Evolutionary conservation across 306 rosid species (phyloP).

Genomic region (Lupinus albus): DNA sequence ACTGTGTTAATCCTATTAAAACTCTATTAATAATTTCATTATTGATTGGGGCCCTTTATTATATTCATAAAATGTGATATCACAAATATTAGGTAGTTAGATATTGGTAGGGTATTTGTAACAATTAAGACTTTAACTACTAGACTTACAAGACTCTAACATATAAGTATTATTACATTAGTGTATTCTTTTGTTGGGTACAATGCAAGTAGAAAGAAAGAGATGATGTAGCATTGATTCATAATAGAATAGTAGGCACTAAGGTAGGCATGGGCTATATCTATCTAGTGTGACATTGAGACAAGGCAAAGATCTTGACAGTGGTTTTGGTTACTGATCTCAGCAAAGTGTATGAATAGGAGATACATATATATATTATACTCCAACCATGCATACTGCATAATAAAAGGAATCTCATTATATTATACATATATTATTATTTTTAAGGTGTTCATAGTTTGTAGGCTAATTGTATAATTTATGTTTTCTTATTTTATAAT

Average conservation of each 20-base stretch:
- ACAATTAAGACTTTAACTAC: no score
- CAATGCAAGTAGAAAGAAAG: constrained; percentile 29
- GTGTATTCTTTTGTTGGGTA: constrained; percentile 8
- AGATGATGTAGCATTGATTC: constrained; percentile 24
- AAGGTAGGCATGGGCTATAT: neutral
- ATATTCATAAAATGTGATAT: neutral
- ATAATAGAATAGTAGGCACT: neutral
- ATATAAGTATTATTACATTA: no score
- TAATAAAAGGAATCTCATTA: neutral
- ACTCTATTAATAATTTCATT: constrained; percentile 1
- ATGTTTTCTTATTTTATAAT: no score
- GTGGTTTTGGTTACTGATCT: constrained; percentile 23
- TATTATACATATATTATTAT: no score
- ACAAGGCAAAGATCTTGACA: constrained; percentile 41
- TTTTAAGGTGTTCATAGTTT: no score
- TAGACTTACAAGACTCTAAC: no score
- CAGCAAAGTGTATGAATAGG: constrained; percentile 31
- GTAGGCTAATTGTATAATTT: no score
- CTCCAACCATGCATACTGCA: neutral
- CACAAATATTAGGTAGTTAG: neutral
- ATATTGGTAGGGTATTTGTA: no score
- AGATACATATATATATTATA: no score
- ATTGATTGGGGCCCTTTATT: constrained; percentile 2
- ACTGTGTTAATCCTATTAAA: constrained; percentile 23
- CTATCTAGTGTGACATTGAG: constrained; percentile 39